phyloP scores from a whole-genome alignment of 1,139 yeast genomes.

The Lodderomyces beijingensis region DNA sequence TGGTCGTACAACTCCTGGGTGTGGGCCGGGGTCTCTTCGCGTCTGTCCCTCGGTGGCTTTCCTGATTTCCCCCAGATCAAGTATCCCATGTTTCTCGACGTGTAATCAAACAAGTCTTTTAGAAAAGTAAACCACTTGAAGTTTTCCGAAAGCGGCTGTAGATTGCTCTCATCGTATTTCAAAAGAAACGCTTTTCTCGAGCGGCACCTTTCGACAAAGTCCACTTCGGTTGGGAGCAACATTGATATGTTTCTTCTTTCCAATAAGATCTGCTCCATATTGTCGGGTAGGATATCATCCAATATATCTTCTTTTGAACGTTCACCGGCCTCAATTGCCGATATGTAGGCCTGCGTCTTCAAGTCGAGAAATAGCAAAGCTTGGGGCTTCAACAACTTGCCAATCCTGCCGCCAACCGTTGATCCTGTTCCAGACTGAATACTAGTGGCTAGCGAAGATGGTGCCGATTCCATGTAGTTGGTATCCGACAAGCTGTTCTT shows the following conservation, averaged over 20 bases:
- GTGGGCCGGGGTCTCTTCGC: conserved; percentile 17
- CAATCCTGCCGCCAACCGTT: conserved; percentile 39
- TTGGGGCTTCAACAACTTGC: conserved; percentile 72
- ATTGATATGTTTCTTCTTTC: conserved; percentile 21
- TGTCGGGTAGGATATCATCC: conserved; percentile 70
- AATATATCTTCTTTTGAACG: conserved; percentile 64
- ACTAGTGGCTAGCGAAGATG: conserved; percentile 27
- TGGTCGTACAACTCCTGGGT: conserved; percentile 20
- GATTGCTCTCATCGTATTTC: conserved; percentile 22
- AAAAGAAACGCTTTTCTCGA: conserved; percentile 62
- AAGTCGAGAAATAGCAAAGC: conserved; percentile 77
- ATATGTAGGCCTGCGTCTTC: conserved; percentile 91
- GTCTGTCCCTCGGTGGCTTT: conserved; percentile 20
- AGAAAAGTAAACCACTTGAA: conserved; percentile 31
- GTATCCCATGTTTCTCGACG: conserved; percentile 68
- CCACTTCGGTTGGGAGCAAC: conserved; percentile 65
- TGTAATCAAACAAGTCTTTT: conserved; percentile 73
- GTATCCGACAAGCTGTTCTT: conserved; percentile 34
- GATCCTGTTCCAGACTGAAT: conserved; percentile 36
- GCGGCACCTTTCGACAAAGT: conserved; percentile 66
- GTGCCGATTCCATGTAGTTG: conserved; percentile 5
- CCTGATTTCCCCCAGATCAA: conserved; percentile 67
- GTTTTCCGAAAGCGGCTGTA: conserved; percentile 30
- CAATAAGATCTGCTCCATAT: conserved; percentile 46
- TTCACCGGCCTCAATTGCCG: conserved; percentile 76